Percentiles rank a stretch among this genome's conserved stretches.
Conservation (phyloP, 192 early-diverging fungal genomes). For the Gaertneriomyces sp. region DNA sequence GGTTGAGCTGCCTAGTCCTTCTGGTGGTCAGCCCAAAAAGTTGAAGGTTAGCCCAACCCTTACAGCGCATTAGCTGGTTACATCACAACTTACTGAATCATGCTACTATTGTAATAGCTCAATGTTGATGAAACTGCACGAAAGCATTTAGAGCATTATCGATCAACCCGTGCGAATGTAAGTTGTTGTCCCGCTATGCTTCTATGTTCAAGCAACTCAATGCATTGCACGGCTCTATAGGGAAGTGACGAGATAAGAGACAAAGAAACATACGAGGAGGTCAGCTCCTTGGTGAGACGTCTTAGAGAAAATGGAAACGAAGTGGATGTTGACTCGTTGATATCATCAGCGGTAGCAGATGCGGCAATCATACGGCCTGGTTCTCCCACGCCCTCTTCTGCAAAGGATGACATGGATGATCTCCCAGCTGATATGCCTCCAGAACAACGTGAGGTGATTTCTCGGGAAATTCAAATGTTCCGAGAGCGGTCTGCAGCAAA, state of each 20-base stretch:
- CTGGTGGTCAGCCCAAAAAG: conserved; percentile 43
- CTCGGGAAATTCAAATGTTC: conserved; percentile 59
- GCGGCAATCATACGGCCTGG: conserved; percentile 4
- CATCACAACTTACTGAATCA: conserved; percentile 10
- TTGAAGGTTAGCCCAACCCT: conserved; percentile 39
- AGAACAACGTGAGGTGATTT: conserved; percentile 57
- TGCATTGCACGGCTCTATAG: conserved; percentile 17
- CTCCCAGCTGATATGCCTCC: conserved; percentile 46
- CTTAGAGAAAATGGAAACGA: conserved; percentile 11
- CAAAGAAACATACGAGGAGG: conserved; percentile 41
- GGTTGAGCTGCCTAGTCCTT: conserved; percentile 32
- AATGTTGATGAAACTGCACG: conserved; percentile 59
- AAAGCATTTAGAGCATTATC: conserved; percentile 50
- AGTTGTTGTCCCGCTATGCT: background rate
- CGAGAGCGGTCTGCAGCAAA: conserved; percentile 57
- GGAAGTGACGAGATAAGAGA: conserved; percentile 45
- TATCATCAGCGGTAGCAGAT: conserved; percentile 10
- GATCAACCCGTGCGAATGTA: conserved; percentile 7
- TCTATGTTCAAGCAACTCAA: background rate
- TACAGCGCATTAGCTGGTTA: conserved; percentile 21
- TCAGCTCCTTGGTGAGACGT: conserved; percentile 30
- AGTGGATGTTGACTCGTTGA: conserved; percentile 23
- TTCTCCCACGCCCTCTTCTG: conserved; percentile 21
- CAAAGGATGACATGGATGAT: conserved; percentile 40
- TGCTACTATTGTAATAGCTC: conserved; percentile 32